phyloP scores from a whole-genome alignment of 257 asterid genomes.

The Ilex asprella region DNA sequence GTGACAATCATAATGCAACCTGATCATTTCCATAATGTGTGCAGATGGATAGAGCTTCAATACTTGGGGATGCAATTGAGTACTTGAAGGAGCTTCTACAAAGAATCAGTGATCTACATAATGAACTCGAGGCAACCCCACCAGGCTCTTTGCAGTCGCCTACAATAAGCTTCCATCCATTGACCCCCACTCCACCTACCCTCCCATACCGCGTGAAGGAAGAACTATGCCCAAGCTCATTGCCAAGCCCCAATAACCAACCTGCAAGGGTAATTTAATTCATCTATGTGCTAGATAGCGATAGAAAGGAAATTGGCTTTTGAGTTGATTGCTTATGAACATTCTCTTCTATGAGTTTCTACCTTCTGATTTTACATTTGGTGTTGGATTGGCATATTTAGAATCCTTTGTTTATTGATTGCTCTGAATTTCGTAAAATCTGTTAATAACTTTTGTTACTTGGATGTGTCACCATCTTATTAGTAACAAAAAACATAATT shows the following conservation, averaged over 20 bases:
- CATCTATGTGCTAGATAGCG: too few relatives aligned
- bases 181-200: constrained; percentile 4
- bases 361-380: too few relatives aligned
- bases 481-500: too few relatives aligned
- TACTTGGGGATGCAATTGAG: constrained; percentile 24
- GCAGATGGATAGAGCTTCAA: constrained; percentile 28
- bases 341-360: too few relatives aligned
- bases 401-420: too few relatives aligned
- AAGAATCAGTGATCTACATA: constrained; percentile 17
- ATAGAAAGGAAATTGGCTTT: too few relatives aligned
- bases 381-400: too few relatives aligned
- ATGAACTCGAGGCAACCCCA: constrained; percentile 17
- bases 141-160: constrained; percentile 1
- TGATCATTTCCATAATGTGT: neutral
- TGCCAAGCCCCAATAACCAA: constrained; percentile 12
- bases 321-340: too few relatives aligned
- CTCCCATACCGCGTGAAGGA: constrained; percentile 12
- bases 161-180: constrained; percentile 4
- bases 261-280: constrained; percentile 14
- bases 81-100: constrained; percentile 21
- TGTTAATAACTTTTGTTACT: too few relatives aligned
- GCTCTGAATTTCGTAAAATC: too few relatives aligned
- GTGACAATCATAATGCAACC: neutral
- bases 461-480: too few relatives aligned
- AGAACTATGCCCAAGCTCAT: constrained; percentile 9